Conservation (phyloP, 495 filamentous ascomycete genomes). For the Podospora pseudoanserina region DNA sequence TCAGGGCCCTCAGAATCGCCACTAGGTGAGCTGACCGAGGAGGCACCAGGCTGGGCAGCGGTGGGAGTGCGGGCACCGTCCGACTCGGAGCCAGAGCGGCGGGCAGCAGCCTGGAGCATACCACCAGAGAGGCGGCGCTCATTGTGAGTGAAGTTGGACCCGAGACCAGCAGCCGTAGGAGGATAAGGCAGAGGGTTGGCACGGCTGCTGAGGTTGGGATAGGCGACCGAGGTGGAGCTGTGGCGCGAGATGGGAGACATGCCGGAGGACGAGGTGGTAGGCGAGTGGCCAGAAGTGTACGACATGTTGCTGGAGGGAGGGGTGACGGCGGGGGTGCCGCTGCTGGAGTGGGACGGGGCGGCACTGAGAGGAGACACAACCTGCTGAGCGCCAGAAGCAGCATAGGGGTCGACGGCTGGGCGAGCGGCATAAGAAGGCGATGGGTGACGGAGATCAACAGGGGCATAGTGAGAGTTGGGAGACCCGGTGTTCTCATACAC, state of each 20-base stretch:
- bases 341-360: conserved; percentile 51
- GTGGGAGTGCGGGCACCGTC: conserved; percentile 50
- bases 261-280: conserved; percentile 59
- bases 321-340: conserved; percentile 77
- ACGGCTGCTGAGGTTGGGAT: conserved; percentile 64
- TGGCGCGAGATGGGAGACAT: conserved; percentile 64
- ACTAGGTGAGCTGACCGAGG: conserved; percentile 42
- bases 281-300: conserved; percentile 83
- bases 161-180: conserved; percentile 74
- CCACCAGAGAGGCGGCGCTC: conserved; percentile 82
- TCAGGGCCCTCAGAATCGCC: conserved; percentile 46
- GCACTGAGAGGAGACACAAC: conserved; percentile 57
- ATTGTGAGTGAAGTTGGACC: conserved; percentile 73
- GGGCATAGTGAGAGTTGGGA: conserved; percentile 36
- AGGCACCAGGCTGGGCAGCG: conserved; percentile 37
- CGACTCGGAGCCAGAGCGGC: conserved; percentile 46
- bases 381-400: conserved; percentile 55
- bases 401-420: conserved; percentile 41
- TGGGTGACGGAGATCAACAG: conserved; percentile 62
- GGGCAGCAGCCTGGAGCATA: conserved; percentile 65
- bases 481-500: conserved; percentile 84
- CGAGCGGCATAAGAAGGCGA: conserved; percentile 61
- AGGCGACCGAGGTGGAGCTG: conserved; percentile 61
- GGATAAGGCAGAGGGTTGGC: conserved; percentile 57
- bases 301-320: conserved; percentile 84